A percentile compares a stretch with the other conserved stretches of the same genome.
Conservation (phyloP, 2,329 filamentous ascomycete species). For the Karstenula rhodostoma region DNA sequence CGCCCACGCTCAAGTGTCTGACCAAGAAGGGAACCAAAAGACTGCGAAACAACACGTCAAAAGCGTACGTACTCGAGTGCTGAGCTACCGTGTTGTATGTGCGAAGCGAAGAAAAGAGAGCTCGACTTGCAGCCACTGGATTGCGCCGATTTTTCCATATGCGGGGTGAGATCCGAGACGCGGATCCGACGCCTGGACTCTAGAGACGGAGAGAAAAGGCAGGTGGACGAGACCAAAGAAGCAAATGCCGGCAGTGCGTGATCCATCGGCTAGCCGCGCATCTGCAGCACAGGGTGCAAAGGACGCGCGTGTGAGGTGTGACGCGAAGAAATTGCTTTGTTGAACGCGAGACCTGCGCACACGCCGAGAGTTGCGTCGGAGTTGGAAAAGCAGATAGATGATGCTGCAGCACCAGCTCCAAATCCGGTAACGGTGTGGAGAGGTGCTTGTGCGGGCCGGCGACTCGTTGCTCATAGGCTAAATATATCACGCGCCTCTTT, state of each 20-base stretch:
- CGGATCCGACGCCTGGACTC: background rate
- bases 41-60: too few species aligned
- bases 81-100: background rate
- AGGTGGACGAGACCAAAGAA: background rate
- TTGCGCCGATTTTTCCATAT: background rate
- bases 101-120: background rate
- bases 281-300: background rate
- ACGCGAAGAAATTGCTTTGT: background rate
- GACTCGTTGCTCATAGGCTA: conserved; percentile 5
- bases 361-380: background rate
- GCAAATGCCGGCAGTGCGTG: background rate
- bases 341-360: background rate
- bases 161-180: background rate
- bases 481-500: background rate
- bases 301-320: too few species aligned
- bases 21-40: too few species aligned
- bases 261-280: background rate
- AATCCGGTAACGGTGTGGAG: background rate
- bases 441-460: background rate
- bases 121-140: conserved; percentile 2
- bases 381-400: conserved; percentile 8
- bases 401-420: conserved; percentile 3
- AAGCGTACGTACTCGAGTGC: too few species aligned
- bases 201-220: background rate
- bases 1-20: background rate